Percentiles rank a stretch among this genome's conserved stretches.
phyloP scores from a whole-genome alignment of 805 yeast genomes.

The fission yeast (Schizosaccharomyces pombe) region DNA sequence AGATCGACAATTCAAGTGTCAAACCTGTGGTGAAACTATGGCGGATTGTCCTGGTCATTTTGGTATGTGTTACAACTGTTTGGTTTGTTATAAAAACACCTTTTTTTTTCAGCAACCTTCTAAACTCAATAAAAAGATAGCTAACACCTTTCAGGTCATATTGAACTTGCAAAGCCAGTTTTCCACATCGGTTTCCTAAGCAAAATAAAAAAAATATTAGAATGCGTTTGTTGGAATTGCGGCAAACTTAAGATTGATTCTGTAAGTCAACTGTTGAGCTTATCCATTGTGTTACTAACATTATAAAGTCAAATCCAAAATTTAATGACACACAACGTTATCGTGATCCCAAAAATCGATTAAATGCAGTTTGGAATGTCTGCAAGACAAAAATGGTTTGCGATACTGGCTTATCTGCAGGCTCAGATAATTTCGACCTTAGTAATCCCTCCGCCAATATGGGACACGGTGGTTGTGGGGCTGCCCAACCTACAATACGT shows the following conservation, averaged over 20 bases:
- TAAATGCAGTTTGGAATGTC: conserved; percentile 86
- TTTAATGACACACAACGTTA: conserved; percentile 76
- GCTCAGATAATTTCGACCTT: conserved; percentile 33
- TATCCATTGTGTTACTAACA: conserved; percentile 14
- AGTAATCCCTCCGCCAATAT: conserved; percentile 21
- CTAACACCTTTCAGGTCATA: conserved; percentile 30
- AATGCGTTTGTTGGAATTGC: conserved; percentile 95
- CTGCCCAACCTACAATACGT: conserved; percentile 83
- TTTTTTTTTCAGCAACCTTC: too few species aligned
- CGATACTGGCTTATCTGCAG: conserved; percentile 53
- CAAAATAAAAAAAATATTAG: conserved; percentile 84
- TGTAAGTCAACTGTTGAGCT: conserved; percentile 20
- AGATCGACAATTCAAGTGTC: conserved; percentile 84
- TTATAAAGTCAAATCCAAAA: conserved; percentile 28
- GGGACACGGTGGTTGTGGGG: conserved; percentile 95
- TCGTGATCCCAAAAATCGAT: conserved; percentile 84
- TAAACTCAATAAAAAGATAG: not conserved
- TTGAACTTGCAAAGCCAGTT: conserved; percentile 93
- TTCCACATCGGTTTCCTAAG: conserved; percentile 85
- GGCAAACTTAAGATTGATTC: conserved; percentile 79
- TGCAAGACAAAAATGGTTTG: conserved; percentile 75
- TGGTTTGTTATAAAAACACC: too few species aligned
- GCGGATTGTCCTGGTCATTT: conserved; percentile 98
- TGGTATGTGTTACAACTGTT: conserved; percentile 16
- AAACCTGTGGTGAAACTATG: conserved; percentile 98